A percentile compares a stretch with the other conserved stretches of the same genome.
phyloP scores from a whole-genome alignment of 176 grass and related monocot species.

The sorghum (Sorghum bicolor) region DNA sequence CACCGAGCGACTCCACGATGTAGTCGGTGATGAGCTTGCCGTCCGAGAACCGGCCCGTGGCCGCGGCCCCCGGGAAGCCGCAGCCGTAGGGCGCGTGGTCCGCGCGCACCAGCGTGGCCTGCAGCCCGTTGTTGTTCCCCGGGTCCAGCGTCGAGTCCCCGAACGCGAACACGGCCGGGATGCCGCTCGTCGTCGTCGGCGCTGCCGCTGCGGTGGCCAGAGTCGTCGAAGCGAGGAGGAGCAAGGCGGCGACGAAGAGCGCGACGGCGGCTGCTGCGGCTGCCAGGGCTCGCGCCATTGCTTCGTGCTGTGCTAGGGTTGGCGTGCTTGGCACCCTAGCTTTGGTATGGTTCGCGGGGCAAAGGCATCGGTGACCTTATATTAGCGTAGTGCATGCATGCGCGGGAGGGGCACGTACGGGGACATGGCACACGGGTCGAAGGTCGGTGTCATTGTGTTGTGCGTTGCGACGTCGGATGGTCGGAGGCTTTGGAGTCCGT shows the following conservation, averaged over 20 bases:
- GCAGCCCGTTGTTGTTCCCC: constrained; percentile 77
- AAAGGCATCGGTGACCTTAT: background rate
- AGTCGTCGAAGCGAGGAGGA: constrained; percentile 3
- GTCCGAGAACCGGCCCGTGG: constrained; percentile 64
- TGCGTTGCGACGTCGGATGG: background rate
- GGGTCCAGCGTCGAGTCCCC: constrained; percentile 78
- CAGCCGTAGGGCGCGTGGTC: constrained; percentile 68
- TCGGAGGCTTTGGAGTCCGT: background rate
- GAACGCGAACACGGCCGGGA: constrained; percentile 69
- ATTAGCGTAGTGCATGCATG: background rate
- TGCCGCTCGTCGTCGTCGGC: constrained; percentile 1
- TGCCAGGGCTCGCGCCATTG: constrained; percentile 14
- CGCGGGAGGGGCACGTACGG: background rate
- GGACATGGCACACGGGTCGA: no score
- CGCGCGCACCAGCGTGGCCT: constrained; percentile 43
- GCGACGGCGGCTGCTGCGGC: constrained; percentile 9
- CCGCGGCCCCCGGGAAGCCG: constrained; percentile 35
- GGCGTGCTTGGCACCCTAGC: background rate
- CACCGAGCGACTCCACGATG: constrained; percentile 52
- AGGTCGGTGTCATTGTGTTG: background rate
- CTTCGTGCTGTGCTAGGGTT: background rate
- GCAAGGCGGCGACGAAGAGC: constrained; percentile 17
- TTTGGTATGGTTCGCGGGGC: background rate
- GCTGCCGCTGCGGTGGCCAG: background rate
- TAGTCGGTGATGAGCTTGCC: constrained; percentile 70